Evolutionary conservation across 1,284 basidiomycete species (phyloP), one percentile per base, ranked within the genome.

Genomic region (Trichosporon coremiiforme): DNA sequence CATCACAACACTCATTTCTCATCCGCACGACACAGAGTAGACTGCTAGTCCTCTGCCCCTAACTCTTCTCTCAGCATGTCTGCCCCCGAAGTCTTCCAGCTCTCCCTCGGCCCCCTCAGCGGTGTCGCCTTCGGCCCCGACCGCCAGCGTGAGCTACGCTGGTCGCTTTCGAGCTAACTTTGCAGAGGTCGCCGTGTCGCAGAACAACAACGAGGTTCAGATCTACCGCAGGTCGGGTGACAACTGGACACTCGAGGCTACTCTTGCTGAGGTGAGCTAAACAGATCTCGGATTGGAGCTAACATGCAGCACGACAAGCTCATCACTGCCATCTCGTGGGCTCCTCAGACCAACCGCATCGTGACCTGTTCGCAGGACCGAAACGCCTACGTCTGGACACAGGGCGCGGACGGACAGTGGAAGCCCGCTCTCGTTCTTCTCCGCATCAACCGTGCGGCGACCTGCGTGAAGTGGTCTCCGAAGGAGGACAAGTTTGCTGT

Each of bases 401-500:
- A 91, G 76, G 89, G 88, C 15, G 86, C 88, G 25, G 90, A 93
- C 76, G 87, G 90, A 4, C 66, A 68, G 70, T 99, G 97, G 97
- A 96, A 96, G 84, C 97, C 97, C 2, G 98, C 95, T 0, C 87
- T 99, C n/a, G 97, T 99, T 13, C 84, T 99, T 64, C 87, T 99
- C 67, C 89, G 96, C 68, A 90, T 99, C 85, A 99, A 98, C 83
- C 87, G 97, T 55, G 95, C 96, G 0, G 97, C 97, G 1, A 99
- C 97, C 0, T 90, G 89, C 78, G 97, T 98, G 55, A 88, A 92
- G 74, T 99, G 97, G 97, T 94, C 91, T 81, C 97, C 97, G 1
- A 90, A 91, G 77, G 97, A 99, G 84, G 93, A 98, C 85, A 99
- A 99, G 84, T 99, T 99, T 81, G 97, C 97, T 3, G 97, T 99